Base-by-base conservation (phyloP, 2,329 filamentous ascomycete species). In the Cladophialophora yegresii region DNA sequence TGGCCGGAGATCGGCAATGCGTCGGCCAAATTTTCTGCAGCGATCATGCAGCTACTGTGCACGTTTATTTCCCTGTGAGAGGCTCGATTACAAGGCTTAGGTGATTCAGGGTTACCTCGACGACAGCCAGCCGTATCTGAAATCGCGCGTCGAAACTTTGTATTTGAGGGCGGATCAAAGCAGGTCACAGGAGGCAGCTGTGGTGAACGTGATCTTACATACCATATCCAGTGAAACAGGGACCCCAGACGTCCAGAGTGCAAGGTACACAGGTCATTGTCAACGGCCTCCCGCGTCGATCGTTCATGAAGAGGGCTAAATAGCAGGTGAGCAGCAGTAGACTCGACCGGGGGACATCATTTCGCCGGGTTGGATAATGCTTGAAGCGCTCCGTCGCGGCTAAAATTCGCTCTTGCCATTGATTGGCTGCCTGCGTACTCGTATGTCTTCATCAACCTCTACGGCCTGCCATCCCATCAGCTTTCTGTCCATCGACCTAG, bases 1-100 rank as follows among this genome's bases (percentile, higher is more conserved):
- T 26, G 55, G 40, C 30, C 55, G 55, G 55, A 58, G 23, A 28
- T 58, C 55, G 55, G 55, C 8, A n/a, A 58, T 30, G 43, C 23
- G 26, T 58, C 55, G 55, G 55, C 30, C n/a, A 20, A 58, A 20
- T 8, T 54, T 32, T 33, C 12, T 22, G 28, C 20, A 30, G 54
- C 36, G 26, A 5, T 16, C 36, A 16, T 4, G 36, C 36, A n/a
- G 36, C 13, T 16, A 40, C 36, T 50, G 26, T 5, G 23, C 23
- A 1, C 47, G 16, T 12, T 16, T 28, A 1, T 51, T 50, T 16
- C 26, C 47, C 26, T 20, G 47, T 20, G 13, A 20, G 47, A 51
- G 26, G 22, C 47, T 51, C 47, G 8, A 51, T 51, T 26, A 23
- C 10, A 20, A 28, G 26, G 47, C 20, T n/a, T 51, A 20, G 3